Percentiles rank a stretch among this genome's conserved stretches.
Conservation (phyloP, 2,329 filamentous ascomycete genomes). For the Beauveria rudraprayagi region DNA sequence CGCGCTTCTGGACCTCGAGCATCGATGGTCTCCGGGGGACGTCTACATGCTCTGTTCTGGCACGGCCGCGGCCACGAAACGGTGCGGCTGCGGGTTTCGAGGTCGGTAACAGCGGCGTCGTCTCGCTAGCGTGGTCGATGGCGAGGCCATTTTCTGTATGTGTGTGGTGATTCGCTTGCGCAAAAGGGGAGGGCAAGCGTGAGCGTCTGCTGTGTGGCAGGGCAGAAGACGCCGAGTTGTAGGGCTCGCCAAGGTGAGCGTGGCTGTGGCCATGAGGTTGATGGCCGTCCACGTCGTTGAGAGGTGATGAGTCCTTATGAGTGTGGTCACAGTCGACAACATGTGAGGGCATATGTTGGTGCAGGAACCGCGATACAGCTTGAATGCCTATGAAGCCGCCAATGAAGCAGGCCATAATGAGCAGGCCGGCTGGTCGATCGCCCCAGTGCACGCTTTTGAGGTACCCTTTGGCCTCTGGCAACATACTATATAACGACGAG, state of each 20-base stretch:
- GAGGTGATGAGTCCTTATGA: conserved; percentile 47
- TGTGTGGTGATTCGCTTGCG: conserved; percentile 12
- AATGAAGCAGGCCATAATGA: conserved; percentile 62
- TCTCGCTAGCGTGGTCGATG: conserved; percentile 27
- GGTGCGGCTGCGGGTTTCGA: conserved; percentile 19
- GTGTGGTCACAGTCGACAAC: conserved; percentile 74
- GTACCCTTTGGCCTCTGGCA: conserved; percentile 77
- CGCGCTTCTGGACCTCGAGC: conserved; percentile 43
- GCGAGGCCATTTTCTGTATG: conserved; percentile 18
- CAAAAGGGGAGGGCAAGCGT: conserved; percentile 18
- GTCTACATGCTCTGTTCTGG: conserved; percentile 20
- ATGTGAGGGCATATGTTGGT: conserved; percentile 67
- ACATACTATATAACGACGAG: conserved; percentile 85
- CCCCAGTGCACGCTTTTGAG: conserved; percentile 61
- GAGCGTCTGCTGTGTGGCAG: conserved; percentile 19
- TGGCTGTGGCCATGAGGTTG: conserved; percentile 1
- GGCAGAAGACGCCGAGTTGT: neutral
- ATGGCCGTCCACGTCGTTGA: conserved; percentile 16
- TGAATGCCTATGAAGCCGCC: conserved; percentile 70
- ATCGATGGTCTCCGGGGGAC: conserved; percentile 44
- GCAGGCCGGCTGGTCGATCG: conserved; percentile 57
- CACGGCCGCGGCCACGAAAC: conserved; percentile 15
- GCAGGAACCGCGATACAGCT: conserved; percentile 61
- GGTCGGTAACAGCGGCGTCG: conserved; percentile 39
- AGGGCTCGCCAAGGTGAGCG: neutral